A percentile compares a stretch with the other conserved stretches of the same genome.
Conservation (phyloP, 2,329 filamentous ascomycete species). For the Cladosporium sp. region DNA sequence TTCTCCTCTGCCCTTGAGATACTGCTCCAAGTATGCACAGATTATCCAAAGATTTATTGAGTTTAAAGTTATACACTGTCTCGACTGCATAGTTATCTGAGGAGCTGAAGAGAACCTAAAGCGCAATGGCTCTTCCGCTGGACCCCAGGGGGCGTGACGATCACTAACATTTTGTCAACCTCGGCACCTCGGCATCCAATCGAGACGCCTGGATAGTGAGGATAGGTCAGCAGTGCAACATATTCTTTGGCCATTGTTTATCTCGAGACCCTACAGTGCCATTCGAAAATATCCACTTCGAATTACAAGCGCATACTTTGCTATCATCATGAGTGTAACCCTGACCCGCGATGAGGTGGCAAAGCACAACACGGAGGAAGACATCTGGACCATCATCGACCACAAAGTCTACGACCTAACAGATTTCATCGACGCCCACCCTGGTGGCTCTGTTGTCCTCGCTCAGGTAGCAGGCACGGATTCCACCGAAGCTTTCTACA, state of each 20-base stretch:
- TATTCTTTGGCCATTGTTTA: constrained; percentile 23
- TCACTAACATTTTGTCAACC: neutral
- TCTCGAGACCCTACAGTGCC: neutral
- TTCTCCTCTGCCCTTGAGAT: neutral
- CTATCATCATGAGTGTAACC: neutral
- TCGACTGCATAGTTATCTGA: neutral
- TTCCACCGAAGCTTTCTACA: constrained; percentile 83
- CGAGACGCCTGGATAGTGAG: neutral
- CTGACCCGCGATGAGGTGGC: constrained; percentile 34
- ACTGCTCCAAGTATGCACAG: neutral
- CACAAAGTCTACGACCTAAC: constrained; percentile 83
- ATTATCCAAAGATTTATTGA: neutral
- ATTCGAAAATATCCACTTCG: neutral
- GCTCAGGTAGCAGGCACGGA: constrained; percentile 79
- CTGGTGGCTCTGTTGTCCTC: constrained; percentile 78
- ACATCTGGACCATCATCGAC: constrained; percentile 83
- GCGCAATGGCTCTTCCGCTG: constrained; percentile 3
- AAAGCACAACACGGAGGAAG: constrained; percentile 70
- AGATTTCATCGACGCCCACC: constrained; percentile 83
- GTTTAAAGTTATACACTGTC: neutral
- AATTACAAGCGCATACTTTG: neutral
- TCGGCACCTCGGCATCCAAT: constrained; percentile 19
- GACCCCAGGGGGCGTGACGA: neutral
- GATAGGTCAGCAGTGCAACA: constrained; percentile 15
- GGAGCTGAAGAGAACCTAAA: neutral